A percentile compares a stretch with the other conserved stretches of the same genome.
phyloP scores from a whole-genome alignment of 2,329 filamentous ascomycete species.

The Lithohypha guttulata region DNA sequence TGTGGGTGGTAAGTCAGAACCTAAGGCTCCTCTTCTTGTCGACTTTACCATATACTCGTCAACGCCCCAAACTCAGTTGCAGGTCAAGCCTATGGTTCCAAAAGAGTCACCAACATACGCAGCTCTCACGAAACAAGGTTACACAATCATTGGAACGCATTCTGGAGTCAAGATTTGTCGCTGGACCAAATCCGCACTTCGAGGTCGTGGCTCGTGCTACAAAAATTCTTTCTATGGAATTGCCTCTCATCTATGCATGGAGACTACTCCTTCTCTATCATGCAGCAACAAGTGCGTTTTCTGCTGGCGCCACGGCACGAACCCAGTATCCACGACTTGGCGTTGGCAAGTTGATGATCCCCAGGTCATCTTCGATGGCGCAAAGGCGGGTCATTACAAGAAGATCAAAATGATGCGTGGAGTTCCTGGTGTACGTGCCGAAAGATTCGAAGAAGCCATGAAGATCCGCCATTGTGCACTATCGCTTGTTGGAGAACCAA shows the following conservation, averaged over 20 bases:
- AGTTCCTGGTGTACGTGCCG: conserved; percentile 81
- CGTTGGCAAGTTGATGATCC: conserved; percentile 90
- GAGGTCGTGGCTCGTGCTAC: conserved; percentile 90
- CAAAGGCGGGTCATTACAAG: conserved; percentile 85
- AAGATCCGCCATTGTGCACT: conserved; percentile 86
- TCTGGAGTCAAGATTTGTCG: conserved; percentile 96
- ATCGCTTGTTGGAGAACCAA: conserved; percentile 89
- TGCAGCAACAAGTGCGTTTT: conserved; percentile 99
- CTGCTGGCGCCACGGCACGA: conserved; percentile 96
- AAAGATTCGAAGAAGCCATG: conserved; percentile 88
- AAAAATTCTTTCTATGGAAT: conserved; percentile 98
- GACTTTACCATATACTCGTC: conserved; percentile 61
- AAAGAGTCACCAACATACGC: conserved; percentile 78
- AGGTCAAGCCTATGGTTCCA: conserved; percentile 85
- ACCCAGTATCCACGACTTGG: conserved; percentile 93
- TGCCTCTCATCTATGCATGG: conserved; percentile 94
- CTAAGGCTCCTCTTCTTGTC: conserved; percentile 52
- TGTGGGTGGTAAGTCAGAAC: conserved; percentile 36
- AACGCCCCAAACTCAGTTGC: conserved; percentile 30
- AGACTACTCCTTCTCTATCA: conserved; percentile 86
- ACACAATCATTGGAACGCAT: conserved; percentile 88
- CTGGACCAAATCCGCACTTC: conserved; percentile 94
- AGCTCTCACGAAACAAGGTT: conserved; percentile 89
- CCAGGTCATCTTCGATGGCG: conserved; percentile 77
- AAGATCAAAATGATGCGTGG: conserved; percentile 97